These are phyloP conservation scores for Porogramme epimiltina DNA, from an alignment of 1,284 basidiomycete genomes.

Conservation along the genomic window DNA sequence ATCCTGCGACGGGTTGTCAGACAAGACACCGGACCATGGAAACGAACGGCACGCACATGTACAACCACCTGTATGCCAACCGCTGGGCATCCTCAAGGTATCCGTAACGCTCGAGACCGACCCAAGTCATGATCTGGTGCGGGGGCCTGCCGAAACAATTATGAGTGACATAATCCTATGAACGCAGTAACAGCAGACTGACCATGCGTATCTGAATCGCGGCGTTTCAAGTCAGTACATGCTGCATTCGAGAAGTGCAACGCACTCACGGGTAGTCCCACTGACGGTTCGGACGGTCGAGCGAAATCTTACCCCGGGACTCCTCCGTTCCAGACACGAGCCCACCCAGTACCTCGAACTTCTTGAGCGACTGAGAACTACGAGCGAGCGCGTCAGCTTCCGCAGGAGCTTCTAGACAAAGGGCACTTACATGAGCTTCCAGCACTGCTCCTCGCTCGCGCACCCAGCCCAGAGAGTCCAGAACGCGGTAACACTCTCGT, in stretches of 20 bases:
- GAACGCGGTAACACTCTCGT: conserved; percentile 94
- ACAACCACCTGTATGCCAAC: conserved; percentile 93
- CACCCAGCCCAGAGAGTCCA: conserved; percentile 99
- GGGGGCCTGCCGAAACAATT: conserved; percentile 67
- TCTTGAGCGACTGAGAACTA: conserved; percentile 84
- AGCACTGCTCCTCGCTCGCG: conserved; percentile 92
- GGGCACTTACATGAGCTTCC: conserved; percentile 81
- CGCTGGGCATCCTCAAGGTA: conserved; percentile 93
- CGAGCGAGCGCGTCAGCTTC: not conserved
- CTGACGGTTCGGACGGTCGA: conserved; percentile 97
- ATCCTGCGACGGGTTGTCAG: conserved; percentile 53
- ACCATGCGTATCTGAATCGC: too few relatives aligned
- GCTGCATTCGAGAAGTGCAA: not conserved
- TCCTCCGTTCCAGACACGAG: conserved; percentile 96
- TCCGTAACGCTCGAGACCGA: conserved; percentile 94
- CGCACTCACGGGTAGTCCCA: conserved; percentile 87
- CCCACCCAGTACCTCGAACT: conserved; percentile 97
- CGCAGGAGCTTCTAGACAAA: conserved; percentile 2
- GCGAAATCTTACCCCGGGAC: conserved; percentile 92
- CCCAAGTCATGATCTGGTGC: conserved; percentile 97
- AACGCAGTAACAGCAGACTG: too few relatives aligned
- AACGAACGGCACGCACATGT: conserved; percentile 67
- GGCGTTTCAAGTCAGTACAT: conserved; percentile 16
- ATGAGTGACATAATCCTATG: too few relatives aligned
- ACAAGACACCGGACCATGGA: not conserved